phyloP scores from a whole-genome alignment of 2,329 filamentous ascomycete species.

The Fusarium nodosum region DNA sequence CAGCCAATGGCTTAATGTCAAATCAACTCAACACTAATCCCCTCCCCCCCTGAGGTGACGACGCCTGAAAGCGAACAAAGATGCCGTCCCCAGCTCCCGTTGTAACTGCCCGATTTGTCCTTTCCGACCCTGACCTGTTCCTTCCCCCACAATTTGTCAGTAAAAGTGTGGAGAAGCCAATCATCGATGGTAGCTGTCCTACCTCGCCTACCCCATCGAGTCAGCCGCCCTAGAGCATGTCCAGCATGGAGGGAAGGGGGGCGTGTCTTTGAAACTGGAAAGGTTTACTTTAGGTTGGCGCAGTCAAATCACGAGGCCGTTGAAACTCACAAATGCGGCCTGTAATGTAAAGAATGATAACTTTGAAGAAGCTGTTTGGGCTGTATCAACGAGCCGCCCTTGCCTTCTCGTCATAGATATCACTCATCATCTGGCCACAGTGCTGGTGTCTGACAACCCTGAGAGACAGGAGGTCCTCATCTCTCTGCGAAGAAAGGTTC shows the following conservation, averaged over 20 bases:
- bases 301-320: constrained; percentile 44
- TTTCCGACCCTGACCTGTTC: constrained; percentile 30
- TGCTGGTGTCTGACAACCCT: background rate
- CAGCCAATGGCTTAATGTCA: constrained; percentile 6
- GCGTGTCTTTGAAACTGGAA: constrained; percentile 30
- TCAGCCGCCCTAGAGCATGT: constrained; percentile 13
- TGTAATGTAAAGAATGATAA: constrained; percentile 31
- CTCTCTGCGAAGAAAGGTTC: constrained; percentile 39
- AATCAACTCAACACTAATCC: constrained; percentile 5
- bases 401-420: constrained; percentile 21
- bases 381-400: background rate
- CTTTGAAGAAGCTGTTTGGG: background rate
- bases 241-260: constrained; percentile 21
- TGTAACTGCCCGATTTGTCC: constrained; percentile 39
- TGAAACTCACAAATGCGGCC: constrained; percentile 45
- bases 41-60: constrained; percentile 6
- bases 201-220: constrained; percentile 39
- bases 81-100: constrained; percentile 37
- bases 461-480: constrained; percentile 1
- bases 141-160: constrained; percentile 47
- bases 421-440: background rate
- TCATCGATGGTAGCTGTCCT: constrained; percentile 28
- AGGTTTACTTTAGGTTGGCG: constrained; percentile 31
- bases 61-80: constrained; percentile 15
- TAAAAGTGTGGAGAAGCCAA: constrained; percentile 49